A percentile compares a stretch with the other conserved stretches of the same genome.
These are phyloP conservation scores for Ophiostoma quercus DNA, from an alignment of 2,329 filamentous ascomycete genomes.

Conservation along the genomic window DNA sequence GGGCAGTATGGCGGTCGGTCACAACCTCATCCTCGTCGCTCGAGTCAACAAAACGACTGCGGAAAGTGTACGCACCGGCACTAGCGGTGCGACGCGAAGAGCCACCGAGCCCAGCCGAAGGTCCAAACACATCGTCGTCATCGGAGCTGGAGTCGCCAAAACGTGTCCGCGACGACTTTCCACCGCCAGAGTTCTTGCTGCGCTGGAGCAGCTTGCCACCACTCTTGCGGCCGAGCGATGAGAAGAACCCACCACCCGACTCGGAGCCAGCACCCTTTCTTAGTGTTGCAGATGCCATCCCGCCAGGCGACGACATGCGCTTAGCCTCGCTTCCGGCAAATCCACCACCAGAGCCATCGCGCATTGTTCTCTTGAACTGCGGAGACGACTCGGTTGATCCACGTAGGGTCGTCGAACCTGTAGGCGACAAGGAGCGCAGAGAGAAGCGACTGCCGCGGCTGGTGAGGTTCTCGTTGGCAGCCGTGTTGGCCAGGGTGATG, in stretches of 20 bases:
- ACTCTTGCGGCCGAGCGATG: constrained; percentile 40
- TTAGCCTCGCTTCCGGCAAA: constrained; percentile 4
- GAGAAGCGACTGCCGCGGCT: constrained; percentile 49
- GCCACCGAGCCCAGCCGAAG: neutral
- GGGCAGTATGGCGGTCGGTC: constrained; percentile 33
- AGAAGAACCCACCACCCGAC: constrained; percentile 36
- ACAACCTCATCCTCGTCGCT: constrained; percentile 55
- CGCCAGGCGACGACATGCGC: constrained; percentile 27
- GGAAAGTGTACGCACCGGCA: constrained; percentile 34
- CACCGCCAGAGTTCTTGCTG: constrained; percentile 35
- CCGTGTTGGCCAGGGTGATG: constrained; percentile 12
- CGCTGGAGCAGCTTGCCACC: constrained; percentile 33
- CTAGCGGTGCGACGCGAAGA: constrained; percentile 16
- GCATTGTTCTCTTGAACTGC: constrained; percentile 45
- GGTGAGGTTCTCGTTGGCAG: constrained; percentile 20
- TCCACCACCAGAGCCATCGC: constrained; percentile 37
- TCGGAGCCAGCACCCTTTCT: constrained; percentile 3
- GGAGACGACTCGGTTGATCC: constrained; percentile 42
- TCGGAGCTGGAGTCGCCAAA: constrained; percentile 59
- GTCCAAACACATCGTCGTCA: constrained; percentile 29
- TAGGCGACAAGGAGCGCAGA: constrained; percentile 64
- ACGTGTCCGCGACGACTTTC: constrained; percentile 32
- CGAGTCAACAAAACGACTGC: constrained; percentile 56
- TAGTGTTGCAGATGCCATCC: constrained; percentile 15
- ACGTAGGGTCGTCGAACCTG: constrained; percentile 49